A percentile compares a stretch with the other conserved stretches of the same genome.
Evolutionary conservation across 139 green algal species (phyloP).

Genomic region (Choricystis sp.): DNA sequence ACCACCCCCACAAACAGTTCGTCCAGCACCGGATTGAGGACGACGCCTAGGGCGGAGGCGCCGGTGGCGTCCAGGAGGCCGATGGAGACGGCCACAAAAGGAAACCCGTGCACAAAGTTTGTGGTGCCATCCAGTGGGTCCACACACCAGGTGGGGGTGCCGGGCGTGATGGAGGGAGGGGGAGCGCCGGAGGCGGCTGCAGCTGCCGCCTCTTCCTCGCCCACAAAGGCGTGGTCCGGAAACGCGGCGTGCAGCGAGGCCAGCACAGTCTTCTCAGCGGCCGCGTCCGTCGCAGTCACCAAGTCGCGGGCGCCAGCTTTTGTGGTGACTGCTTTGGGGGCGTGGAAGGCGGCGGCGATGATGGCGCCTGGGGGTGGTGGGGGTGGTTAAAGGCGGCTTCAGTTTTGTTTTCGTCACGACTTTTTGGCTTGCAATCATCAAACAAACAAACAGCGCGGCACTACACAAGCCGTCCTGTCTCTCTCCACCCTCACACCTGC

Average conservation of each 20-base stretch:
- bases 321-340: not conserved
- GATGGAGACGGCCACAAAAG: conserved; percentile 84
- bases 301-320: conserved; percentile 62
- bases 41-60: conserved; percentile 71
- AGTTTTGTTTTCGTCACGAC: too few relatives aligned
- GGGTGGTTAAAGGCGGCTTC: too few relatives aligned
- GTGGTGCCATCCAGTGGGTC: conserved; percentile 77
- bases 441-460: too few relatives aligned
- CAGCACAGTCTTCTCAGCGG: conserved; percentile 54
- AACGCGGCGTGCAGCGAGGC: conserved; percentile 35
- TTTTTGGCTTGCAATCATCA: too few relatives aligned
- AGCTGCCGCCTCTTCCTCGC: conserved; percentile 42
- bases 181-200: not conserved
- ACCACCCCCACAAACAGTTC: conserved; percentile 54
- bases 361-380: not conserved
- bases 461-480: too few relatives aligned
- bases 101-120: conserved; percentile 97
- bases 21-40: conserved; percentile 85
- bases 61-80: conserved; percentile 50
- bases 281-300: conserved; percentile 90
- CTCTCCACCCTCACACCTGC: too few relatives aligned
- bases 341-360: not conserved
- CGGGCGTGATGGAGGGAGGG: not conserved
- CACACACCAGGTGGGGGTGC: conserved; percentile 80
- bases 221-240: conserved; percentile 63